phyloP scores from a whole-genome alignment of 441 rosid genomes.

The Gossypium lobatum region DNA sequence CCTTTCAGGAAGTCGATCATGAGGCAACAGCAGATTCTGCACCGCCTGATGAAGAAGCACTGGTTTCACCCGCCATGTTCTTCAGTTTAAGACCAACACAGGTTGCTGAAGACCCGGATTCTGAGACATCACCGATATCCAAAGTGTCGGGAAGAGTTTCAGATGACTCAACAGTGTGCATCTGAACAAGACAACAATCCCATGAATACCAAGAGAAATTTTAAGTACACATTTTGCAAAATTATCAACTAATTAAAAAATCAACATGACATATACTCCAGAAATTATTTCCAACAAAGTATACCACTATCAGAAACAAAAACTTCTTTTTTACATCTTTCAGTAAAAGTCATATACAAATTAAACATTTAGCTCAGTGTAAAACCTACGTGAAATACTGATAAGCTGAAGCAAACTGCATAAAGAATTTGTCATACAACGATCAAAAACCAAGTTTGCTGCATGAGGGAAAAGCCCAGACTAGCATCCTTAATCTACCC shows the following conservation, averaged over 20 bases:
- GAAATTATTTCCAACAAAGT: neutral
- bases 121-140: constrained; percentile 67
- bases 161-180: constrained; percentile 39
- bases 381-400: neutral
- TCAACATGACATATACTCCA: neutral
- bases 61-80: constrained; percentile 39
- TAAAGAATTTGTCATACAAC: neutral
- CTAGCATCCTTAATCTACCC: neutral
- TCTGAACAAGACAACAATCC: constrained; percentile 33
- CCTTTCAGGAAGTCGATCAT: constrained; percentile 19
- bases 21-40: constrained; percentile 28
- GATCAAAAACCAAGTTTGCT: neutral
- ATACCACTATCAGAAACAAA: neutral
- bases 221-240: neutral
- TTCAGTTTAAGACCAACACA: constrained; percentile 37
- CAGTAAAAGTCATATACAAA: neutral
- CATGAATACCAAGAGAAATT: neutral
- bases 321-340: neutral
- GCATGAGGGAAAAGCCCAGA: neutral
- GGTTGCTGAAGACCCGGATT: constrained; percentile 37
- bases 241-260: neutral
- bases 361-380: neutral
- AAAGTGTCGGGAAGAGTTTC: constrained; percentile 69
- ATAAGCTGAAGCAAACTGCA: neutral
- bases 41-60: constrained; percentile 41